Base-by-base conservation (phyloP, 306 rosid species). In the Morella rubra region DNA sequence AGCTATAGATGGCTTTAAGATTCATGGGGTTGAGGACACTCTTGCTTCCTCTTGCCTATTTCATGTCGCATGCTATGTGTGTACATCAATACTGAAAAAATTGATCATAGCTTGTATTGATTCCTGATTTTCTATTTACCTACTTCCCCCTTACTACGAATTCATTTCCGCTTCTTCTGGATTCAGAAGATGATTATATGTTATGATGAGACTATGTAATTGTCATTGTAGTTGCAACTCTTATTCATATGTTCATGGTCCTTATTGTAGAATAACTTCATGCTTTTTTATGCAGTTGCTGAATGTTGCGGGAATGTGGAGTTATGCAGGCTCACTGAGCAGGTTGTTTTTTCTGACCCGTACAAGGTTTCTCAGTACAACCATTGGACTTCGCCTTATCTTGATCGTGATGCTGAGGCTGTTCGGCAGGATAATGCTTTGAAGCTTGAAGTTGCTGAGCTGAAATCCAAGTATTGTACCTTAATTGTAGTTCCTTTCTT, bases 281-380 rank as follows among this genome's bases (percentile, higher is more conserved):
- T 68, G 20, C 5, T 77, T 79, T 47, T 79, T 77, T 78, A 64
- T 86, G 89, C 92, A 92, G 97, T 92, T 84, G 96, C 92, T 19
- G 87, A 92, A 79, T 95, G 79, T 84, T 92, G 98, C 70, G 97
- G 96, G 79, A 95, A 95, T 32, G 92, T 90, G 84, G 97, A 88
- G 88, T 55, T 89, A 65, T 95, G 98, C 81, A 86, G 97, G 84
- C 98, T 75, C 74, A 95, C 98, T 19, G 98, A 83, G 81, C 91
- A 89, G 81, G 98, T 95, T 32, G 97, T 95, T 77, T 92, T 95
- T 75, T 90, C 98, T 77, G 97, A 95, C 82, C 98, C 98, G 10
- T 95, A 92, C 69, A 90, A 87, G 79, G 88, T 89, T 81, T 89
- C 98, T 76, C 75, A 89, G 71, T 79, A 85, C 75, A 92, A 92